These are phyloP conservation scores for Bisporella sp. DNA, from an alignment of 2,329 filamentous ascomycete genomes.

Conservation along the genomic window DNA sequence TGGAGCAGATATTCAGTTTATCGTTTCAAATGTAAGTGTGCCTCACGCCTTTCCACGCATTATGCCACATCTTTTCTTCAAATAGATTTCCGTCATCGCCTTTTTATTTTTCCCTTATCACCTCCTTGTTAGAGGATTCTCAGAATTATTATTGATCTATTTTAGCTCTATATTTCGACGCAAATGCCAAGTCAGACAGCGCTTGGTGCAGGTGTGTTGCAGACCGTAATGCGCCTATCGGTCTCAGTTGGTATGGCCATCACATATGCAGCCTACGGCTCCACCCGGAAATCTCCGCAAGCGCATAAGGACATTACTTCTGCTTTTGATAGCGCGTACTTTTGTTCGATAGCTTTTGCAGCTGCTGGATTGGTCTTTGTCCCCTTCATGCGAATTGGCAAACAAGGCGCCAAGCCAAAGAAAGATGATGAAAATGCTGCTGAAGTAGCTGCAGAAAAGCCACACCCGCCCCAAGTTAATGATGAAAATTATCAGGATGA, in stretches of 20 bases:
- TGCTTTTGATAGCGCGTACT: constrained; percentile 45
- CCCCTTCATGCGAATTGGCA: constrained; percentile 45
- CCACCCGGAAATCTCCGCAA: constrained; percentile 3
- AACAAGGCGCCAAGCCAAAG: constrained; percentile 34
- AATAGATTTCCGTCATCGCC: no score
- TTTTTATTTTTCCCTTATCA: no score
- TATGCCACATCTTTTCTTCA: no score
- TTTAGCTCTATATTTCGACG: constrained; percentile 61
- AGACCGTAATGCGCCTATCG: constrained; percentile 45
- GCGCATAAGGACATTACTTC: constrained; percentile 37
- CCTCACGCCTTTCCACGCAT: neutral
- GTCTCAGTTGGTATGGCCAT: constrained; percentile 53
- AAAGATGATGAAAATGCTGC: no score
- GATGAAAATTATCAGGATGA: no score
- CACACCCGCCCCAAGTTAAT: no score
- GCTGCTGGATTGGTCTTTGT: constrained; percentile 38
- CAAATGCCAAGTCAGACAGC: constrained; percentile 54
- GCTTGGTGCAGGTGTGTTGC: constrained; percentile 61
- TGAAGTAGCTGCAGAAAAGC: no score
- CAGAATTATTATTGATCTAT: neutral
- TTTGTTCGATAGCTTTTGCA: constrained; percentile 39
- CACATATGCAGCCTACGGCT: constrained; percentile 49
- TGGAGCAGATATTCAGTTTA: constrained; percentile 64
- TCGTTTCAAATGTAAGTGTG: constrained; percentile 54
- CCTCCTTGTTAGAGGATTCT: neutral